These are phyloP conservation scores for Backusella westeae DNA, from an alignment of 192 early-diverging fungal genomes.

Conservation along the genomic window DNA sequence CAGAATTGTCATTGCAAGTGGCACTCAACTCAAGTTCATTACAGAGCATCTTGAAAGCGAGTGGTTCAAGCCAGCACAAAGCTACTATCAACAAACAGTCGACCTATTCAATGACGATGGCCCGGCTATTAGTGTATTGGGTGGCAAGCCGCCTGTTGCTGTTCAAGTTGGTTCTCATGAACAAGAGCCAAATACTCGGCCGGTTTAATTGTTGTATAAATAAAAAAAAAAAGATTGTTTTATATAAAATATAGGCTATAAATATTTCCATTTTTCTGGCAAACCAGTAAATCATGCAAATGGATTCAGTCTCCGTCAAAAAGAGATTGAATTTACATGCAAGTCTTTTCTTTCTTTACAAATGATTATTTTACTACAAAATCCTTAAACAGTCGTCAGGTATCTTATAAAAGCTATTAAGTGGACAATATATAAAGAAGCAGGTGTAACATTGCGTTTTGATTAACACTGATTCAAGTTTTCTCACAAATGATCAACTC, in stretches of 20 bases:
- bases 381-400: no score
- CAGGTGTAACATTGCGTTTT: no score
- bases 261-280: no score
- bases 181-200: not conserved
- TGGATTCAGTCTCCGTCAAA: not conserved
- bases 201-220: not conserved
- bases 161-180: not conserved
- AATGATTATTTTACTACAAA: no score
- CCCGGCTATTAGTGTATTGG: conserved; percentile 16
- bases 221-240: not conserved
- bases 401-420: no score
- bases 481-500: no score
- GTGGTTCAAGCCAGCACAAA: conserved; percentile 39
- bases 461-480: no score
- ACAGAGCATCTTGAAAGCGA: conserved; percentile 39
- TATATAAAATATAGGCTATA: no score
- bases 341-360: no score
- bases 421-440: no score
- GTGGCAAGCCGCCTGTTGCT: conserved; percentile 21
- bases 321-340: no score
- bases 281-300: not conserved
- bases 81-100: conserved; percentile 39
- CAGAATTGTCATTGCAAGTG: conserved; percentile 42
- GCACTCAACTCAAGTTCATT: conserved; percentile 41
- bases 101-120: conserved; percentile 24